Conservation (phyloP, 306 rosid genomes). For the Biancaea sappan region DNA sequence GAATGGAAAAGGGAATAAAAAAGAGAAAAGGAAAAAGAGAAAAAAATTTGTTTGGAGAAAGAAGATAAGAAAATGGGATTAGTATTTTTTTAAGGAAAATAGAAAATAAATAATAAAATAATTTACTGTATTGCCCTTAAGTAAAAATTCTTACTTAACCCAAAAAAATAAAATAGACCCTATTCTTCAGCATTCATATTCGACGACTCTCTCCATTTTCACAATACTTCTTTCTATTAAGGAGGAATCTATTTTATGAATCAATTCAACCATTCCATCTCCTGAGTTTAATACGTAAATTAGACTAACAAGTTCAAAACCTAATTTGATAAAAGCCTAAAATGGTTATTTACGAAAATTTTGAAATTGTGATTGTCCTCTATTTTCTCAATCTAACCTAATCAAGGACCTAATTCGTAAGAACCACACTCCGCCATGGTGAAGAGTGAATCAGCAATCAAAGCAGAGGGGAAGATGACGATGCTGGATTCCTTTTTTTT, state of each 20-base stretch:
- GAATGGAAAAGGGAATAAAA: too few relatives aligned
- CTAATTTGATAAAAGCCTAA: conserved; percentile 19
- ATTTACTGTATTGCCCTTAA: too few relatives aligned
- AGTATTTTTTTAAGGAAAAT: too few relatives aligned
- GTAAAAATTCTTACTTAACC: too few relatives aligned
- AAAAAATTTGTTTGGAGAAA: too few relatives aligned
- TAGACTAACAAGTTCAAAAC: conserved; percentile 14
- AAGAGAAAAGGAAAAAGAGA: too few relatives aligned
- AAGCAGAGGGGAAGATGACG: neutral
- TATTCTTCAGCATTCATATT: too few relatives aligned
- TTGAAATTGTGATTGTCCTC: neutral
- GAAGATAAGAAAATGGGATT: too few relatives aligned
- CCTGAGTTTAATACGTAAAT: neutral
- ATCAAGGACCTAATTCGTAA: conserved; percentile 57
- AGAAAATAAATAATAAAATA: too few relatives aligned
- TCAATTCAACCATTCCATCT: neutral
- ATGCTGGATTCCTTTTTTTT: neutral
- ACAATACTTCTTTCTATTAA: conserved; percentile 4
- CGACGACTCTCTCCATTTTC: too few relatives aligned
- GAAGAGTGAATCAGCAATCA: conserved; percentile 27
- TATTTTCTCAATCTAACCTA: conserved; percentile 50
- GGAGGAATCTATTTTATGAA: neutral
- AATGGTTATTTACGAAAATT: neutral
- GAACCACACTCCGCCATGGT: conserved; percentile 76
- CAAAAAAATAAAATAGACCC: too few relatives aligned